These are phyloP conservation scores for Echinochloa phyllopogon DNA, from an alignment of 176 grass and related monocot genomes.

Conservation along the genomic window DNA sequence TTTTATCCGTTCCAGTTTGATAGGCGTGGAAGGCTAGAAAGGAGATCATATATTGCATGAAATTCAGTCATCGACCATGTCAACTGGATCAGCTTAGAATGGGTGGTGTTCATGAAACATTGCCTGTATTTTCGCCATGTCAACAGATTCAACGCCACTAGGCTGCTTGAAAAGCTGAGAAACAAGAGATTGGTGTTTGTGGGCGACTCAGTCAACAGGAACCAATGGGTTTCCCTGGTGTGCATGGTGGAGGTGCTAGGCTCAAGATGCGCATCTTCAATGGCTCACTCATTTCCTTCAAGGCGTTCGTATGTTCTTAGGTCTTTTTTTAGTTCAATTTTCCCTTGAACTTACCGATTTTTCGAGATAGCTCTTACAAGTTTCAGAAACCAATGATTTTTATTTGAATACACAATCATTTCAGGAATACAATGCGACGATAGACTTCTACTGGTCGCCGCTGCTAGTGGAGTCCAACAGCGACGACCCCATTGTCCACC, in stretches of 20 bases:
- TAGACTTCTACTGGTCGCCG: conserved; percentile 96
- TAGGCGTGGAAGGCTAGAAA: background rate
- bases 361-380: too few relatives aligned
- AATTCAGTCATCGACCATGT: background rate
- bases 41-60: background rate
- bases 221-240: conserved; percentile 87
- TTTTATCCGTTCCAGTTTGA: background rate
- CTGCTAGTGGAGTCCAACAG: conserved; percentile 83
- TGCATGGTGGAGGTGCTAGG: conserved; percentile 71
- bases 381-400: background rate
- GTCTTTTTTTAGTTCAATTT: too few relatives aligned
- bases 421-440: conserved; percentile 78
- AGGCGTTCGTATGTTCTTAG: conserved; percentile 49
- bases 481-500: conserved; percentile 71
- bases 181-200: conserved; percentile 86
- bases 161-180: conserved; percentile 64
- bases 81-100: too few relatives aligned
- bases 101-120: background rate
- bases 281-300: conserved; percentile 77
- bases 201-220: conserved; percentile 84
- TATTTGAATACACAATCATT: background rate
- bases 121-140: background rate
- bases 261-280: conserved; percentile 51
- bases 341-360: too few relatives aligned
- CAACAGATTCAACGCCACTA: conserved; percentile 71